Evolutionary conservation across 768 basidiomycete species (phyloP), one percentile per base, ranked within the genome.

Genomic region (Russula foetens): DNA sequence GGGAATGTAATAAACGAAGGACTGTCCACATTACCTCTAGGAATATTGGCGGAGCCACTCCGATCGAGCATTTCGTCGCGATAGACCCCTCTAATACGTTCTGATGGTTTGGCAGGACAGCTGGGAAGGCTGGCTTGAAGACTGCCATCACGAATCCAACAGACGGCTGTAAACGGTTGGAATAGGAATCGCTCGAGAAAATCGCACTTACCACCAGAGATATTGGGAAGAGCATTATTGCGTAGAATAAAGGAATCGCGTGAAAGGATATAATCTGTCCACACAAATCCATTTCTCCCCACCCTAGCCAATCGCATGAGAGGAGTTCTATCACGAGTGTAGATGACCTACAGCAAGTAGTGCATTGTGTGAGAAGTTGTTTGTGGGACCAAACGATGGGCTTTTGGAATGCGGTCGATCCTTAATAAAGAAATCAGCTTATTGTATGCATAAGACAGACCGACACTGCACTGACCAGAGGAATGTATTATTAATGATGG

Each of bases 231-330:
- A 72, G 26, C 4, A 72, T 72, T 68, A 72, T 66, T 28, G 67
- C 71, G 47, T 73, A 71, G 53, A 71, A 75, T 56, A 72, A 66
- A 3, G 72, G 73, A 60, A 73, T 66, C 31, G 65, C 65, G 47
- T 72, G 71, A 38, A 67, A 60, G 1, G 69, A 67, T 41, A 73
- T 67, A 14, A 66, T 63, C 4, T 62, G 56, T 31, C 67, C 69
- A 41, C 64, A 67, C 15, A 69, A 21, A 47, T 72, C 67, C 43
- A 63, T 46, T 49, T 70, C 61, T 9, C 68, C 69, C 39, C 59
- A 67, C 61, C 53, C 61, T 66, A 39, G 21, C 24, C 29, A 24
- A 41, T 19, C 17, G 19, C n/a, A n/a, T 58, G 9, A 12, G 33
- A 59, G 21, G 38, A 31, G 49, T 7, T 24, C 7, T 21, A 35